phyloP scores from a whole-genome alignment of 768 basidiomycete species.

The Calocybe indica region DNA sequence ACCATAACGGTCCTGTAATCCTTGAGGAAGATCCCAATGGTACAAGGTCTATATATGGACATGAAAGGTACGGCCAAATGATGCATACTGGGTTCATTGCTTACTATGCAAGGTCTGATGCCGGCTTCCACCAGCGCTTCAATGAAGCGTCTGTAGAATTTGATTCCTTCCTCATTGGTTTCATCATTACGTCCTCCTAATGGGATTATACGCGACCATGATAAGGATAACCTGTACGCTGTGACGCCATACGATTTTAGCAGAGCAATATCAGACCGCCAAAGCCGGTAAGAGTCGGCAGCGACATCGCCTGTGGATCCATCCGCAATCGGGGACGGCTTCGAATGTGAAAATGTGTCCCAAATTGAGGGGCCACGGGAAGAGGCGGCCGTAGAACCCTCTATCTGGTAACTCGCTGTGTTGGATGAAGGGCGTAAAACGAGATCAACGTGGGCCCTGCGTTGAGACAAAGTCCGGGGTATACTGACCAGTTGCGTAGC shows the following conservation, averaged over 20 bases:
- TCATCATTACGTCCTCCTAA: conserved; percentile 57
- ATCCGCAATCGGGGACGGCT: conserved; percentile 48
- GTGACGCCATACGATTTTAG: conserved; percentile 60
- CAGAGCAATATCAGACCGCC: conserved; percentile 60
- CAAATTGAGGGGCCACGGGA: conserved; percentile 65
- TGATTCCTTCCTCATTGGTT: conserved; percentile 58
- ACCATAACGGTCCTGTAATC: conserved; percentile 64
- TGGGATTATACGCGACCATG: conserved; percentile 71
- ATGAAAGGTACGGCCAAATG: neutral
- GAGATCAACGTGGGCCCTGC: too few species aligned
- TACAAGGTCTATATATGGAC: conserved; percentile 47
- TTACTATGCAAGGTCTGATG: conserved; percentile 59
- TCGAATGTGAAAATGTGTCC: conserved; percentile 62
- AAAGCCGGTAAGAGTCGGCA: conserved; percentile 62
- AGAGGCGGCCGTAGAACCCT: conserved; percentile 51
- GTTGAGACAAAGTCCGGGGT: too few species aligned
- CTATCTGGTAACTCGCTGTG: conserved; percentile 66
- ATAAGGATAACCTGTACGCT: conserved; percentile 68
- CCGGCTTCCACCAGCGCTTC: conserved; percentile 54
- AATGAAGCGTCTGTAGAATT: conserved; percentile 61
- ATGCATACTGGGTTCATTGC: conserved; percentile 12
- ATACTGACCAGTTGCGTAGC: too few species aligned
- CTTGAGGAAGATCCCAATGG: conserved; percentile 77
- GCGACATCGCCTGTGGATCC: conserved; percentile 60
- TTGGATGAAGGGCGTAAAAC: neutral